These are phyloP conservation scores for Coemansia asiatica DNA, from an alignment of 192 early-diverging fungal genomes.

Conservation along the genomic window DNA sequence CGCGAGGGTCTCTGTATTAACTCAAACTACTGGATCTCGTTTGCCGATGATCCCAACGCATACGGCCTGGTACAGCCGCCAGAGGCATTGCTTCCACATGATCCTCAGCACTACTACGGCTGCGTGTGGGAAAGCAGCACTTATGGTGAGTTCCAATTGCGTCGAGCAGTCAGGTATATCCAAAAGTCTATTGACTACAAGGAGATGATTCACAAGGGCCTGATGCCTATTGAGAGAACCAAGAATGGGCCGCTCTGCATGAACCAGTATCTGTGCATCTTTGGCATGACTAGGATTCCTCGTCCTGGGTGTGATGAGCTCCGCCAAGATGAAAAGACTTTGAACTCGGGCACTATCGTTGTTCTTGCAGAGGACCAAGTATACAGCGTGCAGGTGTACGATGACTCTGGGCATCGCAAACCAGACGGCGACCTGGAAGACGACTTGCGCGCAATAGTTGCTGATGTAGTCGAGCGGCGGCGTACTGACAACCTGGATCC, in stretches of 20 bases:
- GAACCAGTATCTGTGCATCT: constrained; percentile 78
- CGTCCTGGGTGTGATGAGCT: constrained; percentile 71
- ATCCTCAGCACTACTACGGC: not conserved
- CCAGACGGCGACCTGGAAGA: constrained; percentile 70
- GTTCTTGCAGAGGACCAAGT: constrained; percentile 77
- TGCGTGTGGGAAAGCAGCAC: constrained; percentile 36
- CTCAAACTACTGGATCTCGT: constrained; percentile 85
- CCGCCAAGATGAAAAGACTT: constrained; percentile 20
- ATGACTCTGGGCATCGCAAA: constrained; percentile 56
- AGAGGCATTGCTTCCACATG: constrained; percentile 10
- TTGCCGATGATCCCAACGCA: constrained; percentile 62
- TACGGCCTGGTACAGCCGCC: constrained; percentile 47
- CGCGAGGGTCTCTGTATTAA: constrained; percentile 80
- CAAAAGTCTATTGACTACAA: constrained; percentile 70
- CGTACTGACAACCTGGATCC: constrained; percentile 45
- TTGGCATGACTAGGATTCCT: constrained; percentile 83
- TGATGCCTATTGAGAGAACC: constrained; percentile 67
- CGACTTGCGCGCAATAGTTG: constrained; percentile 61
- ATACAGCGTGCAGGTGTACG: constrained; percentile 69
- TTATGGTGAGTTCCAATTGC: constrained; percentile 77
- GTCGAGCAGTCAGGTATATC: constrained; percentile 74
- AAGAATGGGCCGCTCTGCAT: constrained; percentile 73
- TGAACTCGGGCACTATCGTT: constrained; percentile 57
- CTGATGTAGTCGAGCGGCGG: constrained; percentile 50
- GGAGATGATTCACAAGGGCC: constrained; percentile 61